Base-by-base conservation (phyloP, 306 rosid genomes). In the Lathyrus sativus region DNA sequence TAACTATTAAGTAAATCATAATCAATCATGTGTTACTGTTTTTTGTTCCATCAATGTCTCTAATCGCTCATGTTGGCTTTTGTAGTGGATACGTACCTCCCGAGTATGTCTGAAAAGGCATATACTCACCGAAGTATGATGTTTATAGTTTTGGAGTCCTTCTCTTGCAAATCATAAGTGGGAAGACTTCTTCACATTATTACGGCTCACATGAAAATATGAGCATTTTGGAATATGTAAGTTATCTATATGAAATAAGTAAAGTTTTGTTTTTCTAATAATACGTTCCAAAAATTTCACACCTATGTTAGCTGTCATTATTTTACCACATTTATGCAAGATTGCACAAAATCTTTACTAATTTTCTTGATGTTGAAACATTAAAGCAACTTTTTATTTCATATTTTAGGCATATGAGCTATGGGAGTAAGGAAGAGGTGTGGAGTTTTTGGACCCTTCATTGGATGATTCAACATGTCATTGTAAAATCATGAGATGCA, bases 31-130 rank as follows among this genome's bases (percentile, higher is more conserved):
- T 8, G 56, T 53, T 12, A 7, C 8, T 7, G 19, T 13, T n/a
- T 42, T 17, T 18, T 9, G 35, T 17, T 62, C 11, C 15, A 8
- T 62, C 44, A 15, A 0, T 74, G 15, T 74, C 70, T 70, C 67
- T 80, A 45, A 72, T 62, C 26, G 65, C 12, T 64, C 38, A 13
- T 11, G 11, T 64, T 46, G 66, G 4, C 14, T 43, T 62, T 49
- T 79, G 77, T 60, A 89, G 89, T 44, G 92, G 96, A 14, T 87
- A 68, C n/a, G 83, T 85, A 62, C 89, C 88, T 51, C 88, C 89
- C 1, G 88, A 87, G 74, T 87, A 85, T 68, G 82, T 81, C 11
- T 78, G 24, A 58, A 78, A 75, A 61, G 89, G 93, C 44, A 17
- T 49, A 49, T 49, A 70, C 76, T 80, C 96, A 4, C 84, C 65